Percentiles rank a stretch among this genome's conserved stretches.
These are phyloP conservation scores for Gonium pectorale DNA, from an alignment of 139 green algal species.

Conservation along the genomic window DNA sequence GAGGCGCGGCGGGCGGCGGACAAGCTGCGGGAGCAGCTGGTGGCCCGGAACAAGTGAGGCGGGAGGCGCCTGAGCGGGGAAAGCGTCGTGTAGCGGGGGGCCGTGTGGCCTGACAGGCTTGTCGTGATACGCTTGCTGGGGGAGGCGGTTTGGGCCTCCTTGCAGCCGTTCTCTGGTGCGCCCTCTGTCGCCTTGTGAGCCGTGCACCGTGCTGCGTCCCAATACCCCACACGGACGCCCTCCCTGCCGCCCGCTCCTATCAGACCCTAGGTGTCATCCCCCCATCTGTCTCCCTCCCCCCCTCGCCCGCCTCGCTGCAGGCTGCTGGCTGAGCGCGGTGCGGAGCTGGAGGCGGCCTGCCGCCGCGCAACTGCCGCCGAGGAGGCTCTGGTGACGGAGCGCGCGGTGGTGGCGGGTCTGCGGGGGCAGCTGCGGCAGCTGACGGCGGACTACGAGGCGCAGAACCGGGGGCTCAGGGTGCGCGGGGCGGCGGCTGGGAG, in stretches of 20 bases:
- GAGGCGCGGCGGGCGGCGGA: not conserved
- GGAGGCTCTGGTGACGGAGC: constrained; percentile 25
- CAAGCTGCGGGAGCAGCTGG: constrained; percentile 15
- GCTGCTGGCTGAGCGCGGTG: constrained; percentile 10
- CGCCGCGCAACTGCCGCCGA: constrained; percentile 14
- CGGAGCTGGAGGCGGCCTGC: constrained; percentile 15
- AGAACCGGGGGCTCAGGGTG: constrained; percentile 10
- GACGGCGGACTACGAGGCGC: constrained; percentile 17
- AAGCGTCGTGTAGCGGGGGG: not conserved
- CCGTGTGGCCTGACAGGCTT: too few species aligned
- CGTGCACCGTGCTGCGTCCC: too few species aligned
- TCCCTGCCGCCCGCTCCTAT: not conserved
- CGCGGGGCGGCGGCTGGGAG: not conserved
- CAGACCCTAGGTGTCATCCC: not conserved
- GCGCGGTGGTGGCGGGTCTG: constrained; percentile 9
- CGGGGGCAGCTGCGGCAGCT: constrained; percentile 22
- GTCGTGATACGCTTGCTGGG: too few species aligned
- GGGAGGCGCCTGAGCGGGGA: not conserved
- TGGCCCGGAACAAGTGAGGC: constrained; percentile 4
- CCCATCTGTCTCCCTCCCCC: not conserved
- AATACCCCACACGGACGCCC: too few species aligned
- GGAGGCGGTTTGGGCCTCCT: too few species aligned
- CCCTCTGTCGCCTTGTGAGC: too few species aligned
- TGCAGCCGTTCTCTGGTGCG: too few species aligned
- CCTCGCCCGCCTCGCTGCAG: not conserved